Percentiles rank a stretch among this genome's conserved stretches.
Conservation (phyloP, 192 early-diverging fungal species). For the Coemansia sp. region DNA sequence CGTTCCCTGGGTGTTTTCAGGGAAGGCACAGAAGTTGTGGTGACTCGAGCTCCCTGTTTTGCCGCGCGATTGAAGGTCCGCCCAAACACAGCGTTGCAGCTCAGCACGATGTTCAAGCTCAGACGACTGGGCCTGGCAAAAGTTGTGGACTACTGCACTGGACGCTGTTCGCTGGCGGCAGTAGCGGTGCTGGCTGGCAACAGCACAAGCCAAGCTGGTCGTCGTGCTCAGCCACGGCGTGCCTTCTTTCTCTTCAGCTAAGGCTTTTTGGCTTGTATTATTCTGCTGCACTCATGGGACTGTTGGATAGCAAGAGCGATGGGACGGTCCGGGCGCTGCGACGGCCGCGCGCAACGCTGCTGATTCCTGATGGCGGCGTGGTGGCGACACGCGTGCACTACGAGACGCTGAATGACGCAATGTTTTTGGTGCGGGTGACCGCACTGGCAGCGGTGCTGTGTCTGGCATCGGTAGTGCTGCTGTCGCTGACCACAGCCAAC, state of each 20-base stretch:
- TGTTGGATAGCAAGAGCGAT: not conserved
- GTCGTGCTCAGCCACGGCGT: not conserved
- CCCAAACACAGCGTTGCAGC: too few relatives aligned
- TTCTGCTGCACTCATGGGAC: not conserved
- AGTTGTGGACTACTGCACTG: not conserved
- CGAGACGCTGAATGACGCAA: conserved; percentile 52
- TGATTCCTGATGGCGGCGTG: conserved; percentile 46
- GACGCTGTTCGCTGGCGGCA: not conserved
- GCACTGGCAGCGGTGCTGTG: conserved; percentile 33
- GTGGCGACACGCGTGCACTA: conserved; percentile 52
- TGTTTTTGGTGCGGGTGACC: conserved; percentile 44
- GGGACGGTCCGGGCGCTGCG: conserved; percentile 9
- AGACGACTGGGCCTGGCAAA: not conserved
- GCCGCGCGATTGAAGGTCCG: not conserved
- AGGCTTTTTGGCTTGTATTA: not conserved
- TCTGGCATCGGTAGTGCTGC: conserved; percentile 33
- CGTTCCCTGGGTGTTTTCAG: too few relatives aligned
- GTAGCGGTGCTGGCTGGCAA: not conserved
- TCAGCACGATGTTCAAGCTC: not conserved
- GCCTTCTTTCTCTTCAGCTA: not conserved
- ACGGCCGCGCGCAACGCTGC: conserved; percentile 42
- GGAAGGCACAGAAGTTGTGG: not conserved
- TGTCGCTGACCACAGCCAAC: conserved; percentile 47
- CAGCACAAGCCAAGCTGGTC: not conserved
- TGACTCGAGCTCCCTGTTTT: not conserved